Conservation (phyloP, 768 basidiomycete genomes). For the Clathrus columnatus region DNA sequence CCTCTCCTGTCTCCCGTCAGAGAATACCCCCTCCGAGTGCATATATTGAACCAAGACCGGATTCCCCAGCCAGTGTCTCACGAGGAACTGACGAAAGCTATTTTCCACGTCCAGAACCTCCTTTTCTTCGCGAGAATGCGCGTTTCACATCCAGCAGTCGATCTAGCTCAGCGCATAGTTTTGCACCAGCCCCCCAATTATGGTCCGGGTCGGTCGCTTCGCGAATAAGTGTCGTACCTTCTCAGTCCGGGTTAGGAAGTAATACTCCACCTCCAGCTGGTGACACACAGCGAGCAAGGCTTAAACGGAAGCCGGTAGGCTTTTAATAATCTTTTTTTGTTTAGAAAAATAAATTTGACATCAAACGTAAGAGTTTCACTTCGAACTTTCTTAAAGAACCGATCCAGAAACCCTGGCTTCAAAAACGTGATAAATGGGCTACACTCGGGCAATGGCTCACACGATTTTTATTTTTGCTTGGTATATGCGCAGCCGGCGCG, state of each 20-base stretch:
- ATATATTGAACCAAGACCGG: conserved; percentile 15
- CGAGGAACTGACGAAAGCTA: conserved; percentile 13
- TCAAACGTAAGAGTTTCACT: conserved; percentile 13
- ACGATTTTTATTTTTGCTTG: conserved; percentile 32
- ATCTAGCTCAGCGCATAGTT: conserved; percentile 3
- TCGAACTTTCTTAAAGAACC: conserved; percentile 22
- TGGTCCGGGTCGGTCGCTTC: not conserved
- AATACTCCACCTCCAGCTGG: not conserved
- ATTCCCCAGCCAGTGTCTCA: conserved; percentile 15
- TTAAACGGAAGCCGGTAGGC: conserved; percentile 5
- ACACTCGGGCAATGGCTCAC: conserved; percentile 44
- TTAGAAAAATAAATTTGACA: not conserved
- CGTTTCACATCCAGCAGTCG: not conserved
- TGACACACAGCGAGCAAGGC: not conserved
- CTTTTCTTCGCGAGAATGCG: not conserved
- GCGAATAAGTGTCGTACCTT: not conserved
- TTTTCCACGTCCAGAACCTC: conserved; percentile 14
- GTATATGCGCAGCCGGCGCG: conserved; percentile 32
- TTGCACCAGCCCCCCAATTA: not conserved
- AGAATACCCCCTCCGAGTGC: conserved; percentile 16
- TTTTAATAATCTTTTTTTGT: not conserved
- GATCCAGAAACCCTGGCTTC: conserved; percentile 42
- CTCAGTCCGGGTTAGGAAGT: not conserved
- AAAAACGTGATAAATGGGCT: conserved; percentile 32
- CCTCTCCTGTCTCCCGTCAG: conserved; percentile 15